Evolutionary conservation across 345 rosid genomes (phyloP), one percentile per base, ranked within the genome.

Genomic region (Fremontodendron californicum): DNA sequence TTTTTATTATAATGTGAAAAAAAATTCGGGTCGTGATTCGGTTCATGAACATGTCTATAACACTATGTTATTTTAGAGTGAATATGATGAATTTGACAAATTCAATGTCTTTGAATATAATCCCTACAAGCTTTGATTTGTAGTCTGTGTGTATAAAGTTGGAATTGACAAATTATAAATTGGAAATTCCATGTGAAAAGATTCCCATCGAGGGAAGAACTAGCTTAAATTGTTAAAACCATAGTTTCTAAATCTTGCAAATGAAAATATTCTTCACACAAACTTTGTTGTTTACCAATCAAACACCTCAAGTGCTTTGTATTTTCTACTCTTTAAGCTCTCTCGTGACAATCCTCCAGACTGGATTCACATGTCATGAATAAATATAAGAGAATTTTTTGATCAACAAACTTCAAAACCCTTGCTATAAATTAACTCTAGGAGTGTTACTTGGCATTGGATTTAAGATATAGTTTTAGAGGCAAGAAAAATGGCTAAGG

Each of bases 331-430:
- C 77, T 68, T 60, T 37, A 9, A 60, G 43, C 71, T 39, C 39
- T 66, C 76, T 61, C 81, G 73, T 75, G 81, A 78, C 69, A 29
- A 11, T 45, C 31, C 54, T 33, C n/a, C 84, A 39, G 45, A 48
- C 73, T 77, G 55, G 61, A n/a, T 62, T 76, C 82, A 79, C 82
- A 67, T 79, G 82, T 46, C 78, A 73, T 39, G 4, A 0, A 13
- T 66, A 6, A 10, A 19, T 5, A 21, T 21, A 51, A 10, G 23
- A 40, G 0, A 54, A 18, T 19, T 11, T 29, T 52, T 4, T 9
- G 9, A 33, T 49, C 21, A 18, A 40, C 27, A n/a, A 73, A 18
- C 15, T 11, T 58, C 39, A 27, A 15, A 23, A 54, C 9, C 19
- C 8, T 33, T n/a, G 9, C 70, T 75, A 46, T 62, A 27, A 60